Base-by-base conservation (phyloP, 257 asterid species). In the Solanum verrucosum region DNA sequence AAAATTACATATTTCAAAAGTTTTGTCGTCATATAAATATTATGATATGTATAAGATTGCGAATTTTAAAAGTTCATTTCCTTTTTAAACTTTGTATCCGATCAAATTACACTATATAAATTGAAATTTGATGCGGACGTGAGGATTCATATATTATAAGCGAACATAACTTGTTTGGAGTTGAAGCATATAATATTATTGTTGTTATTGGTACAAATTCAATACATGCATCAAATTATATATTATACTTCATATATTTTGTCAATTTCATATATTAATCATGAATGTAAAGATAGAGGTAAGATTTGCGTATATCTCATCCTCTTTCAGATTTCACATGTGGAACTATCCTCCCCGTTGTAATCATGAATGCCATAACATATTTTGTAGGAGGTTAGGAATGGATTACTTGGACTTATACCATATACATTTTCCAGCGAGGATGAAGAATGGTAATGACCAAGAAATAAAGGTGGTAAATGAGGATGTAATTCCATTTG, bases 391-490 rank as follows among this genome's bases (percentile, higher is more conserved):
- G 88, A 90, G 83, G 52, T 29, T 94, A 83, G 90, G 92, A 83
- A 52, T 91, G 15, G 91, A 91, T 37, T 93, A 91, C 65, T 90
- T 93, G 91, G 95, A 93, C 65, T 92, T 93, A 3, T 94, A 94
- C 88, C 93, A 91, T n/a, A 7, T 94, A 29, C 97, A 94, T 79
- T 91, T 88, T 90, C 96, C 97, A 52, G 13, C 82, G 46, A 90
- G 91, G 67, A 34, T 89, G 7, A 91, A 89, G 7, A 90, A 89
- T 88, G 60, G 88, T 7, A 77, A 4, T 33, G 90, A 86, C 1
- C 12, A 65, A 31, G 10, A 5, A 1, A 3, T 60, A 33, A 49
- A 18, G 3, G 6, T 9, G 7, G 78, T 60, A 6, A 91, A 63
- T n/a, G 93, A 89, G 68, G 91, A 90, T 38, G 10, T 90, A 83